Percentiles rank a stretch among this genome's conserved stretches.
Conservation (phyloP, 192 early-diverging fungal species). For the Gigaspora rosea region DNA sequence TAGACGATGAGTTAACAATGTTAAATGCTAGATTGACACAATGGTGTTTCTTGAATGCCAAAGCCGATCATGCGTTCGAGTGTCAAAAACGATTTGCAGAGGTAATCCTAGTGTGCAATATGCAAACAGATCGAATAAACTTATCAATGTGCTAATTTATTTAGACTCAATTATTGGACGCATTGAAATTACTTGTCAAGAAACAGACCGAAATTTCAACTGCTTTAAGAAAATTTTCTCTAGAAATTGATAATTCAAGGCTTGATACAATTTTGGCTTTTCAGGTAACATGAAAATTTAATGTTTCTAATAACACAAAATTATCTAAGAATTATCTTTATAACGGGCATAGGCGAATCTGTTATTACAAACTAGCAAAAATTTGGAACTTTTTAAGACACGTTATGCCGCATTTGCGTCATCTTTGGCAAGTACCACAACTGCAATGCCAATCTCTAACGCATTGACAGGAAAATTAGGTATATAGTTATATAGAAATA, state of each 20-base stretch:
- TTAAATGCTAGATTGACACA: slow-evolving; percentile 28
- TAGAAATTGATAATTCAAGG: slow-evolving; percentile 11
- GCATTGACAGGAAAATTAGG: slow-evolving; percentile 2
- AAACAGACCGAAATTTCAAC: slow-evolving; percentile 18
- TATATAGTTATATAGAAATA: no score
- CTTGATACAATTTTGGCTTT: not conserved
- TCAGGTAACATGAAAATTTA: no score
- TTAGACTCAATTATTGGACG: slow-evolving; percentile 19
- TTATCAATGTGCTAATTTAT: not conserved
- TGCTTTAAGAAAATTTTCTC: not conserved
- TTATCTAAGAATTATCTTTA: no score
- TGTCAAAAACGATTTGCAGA: not conserved
- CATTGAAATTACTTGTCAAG: slow-evolving; percentile 21
- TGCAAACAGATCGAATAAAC: no score
- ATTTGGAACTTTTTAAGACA: slow-evolving; percentile 23
- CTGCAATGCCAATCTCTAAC: slow-evolving; percentile 24
- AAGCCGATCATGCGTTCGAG: slow-evolving; percentile 20
- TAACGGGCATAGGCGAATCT: not conserved
- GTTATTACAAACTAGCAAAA: slow-evolving; percentile 1
- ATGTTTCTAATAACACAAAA: no score
- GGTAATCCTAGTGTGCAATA: no score
- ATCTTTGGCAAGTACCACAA: slow-evolving; percentile 19
- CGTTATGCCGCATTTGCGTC: slow-evolving; percentile 21
- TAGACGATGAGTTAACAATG: slow-evolving; percentile 30
- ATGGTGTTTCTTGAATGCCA: slow-evolving; percentile 26